phyloP scores from a whole-genome alignment of 139 green algal species.

The Spirogloea muscicola region DNA sequence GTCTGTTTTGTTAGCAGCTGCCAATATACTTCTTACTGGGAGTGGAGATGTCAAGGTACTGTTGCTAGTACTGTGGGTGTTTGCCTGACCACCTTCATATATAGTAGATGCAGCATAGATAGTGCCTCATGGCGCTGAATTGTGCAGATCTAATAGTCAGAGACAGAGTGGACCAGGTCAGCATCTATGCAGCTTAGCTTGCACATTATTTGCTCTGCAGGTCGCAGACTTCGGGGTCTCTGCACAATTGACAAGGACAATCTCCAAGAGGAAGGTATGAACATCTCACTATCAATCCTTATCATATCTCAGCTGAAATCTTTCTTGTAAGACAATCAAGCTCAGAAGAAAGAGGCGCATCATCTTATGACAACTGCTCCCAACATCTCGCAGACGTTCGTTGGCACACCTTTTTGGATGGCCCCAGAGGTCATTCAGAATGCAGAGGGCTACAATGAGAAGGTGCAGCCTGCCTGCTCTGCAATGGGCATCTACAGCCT shows the following conservation, averaged over 20 bases:
- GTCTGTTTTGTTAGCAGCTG: constrained; percentile 13
- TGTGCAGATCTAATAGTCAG: too few relatives aligned
- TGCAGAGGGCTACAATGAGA: constrained; percentile 46
- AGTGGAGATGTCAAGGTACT: constrained; percentile 67
- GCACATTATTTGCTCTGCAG: constrained; percentile 11
- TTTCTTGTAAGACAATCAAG: too few relatives aligned
- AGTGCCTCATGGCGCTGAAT: too few relatives aligned
- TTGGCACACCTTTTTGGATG: constrained; percentile 97
- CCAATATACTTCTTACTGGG: constrained; percentile 81
- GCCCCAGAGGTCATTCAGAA: constrained; percentile 83
- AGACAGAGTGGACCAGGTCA: not conserved
- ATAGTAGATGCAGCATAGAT: too few relatives aligned
- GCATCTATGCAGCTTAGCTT: too few relatives aligned
- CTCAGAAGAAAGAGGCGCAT: not conserved
- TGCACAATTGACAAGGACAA: constrained; percentile 72
- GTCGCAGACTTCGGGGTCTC: constrained; percentile 55
- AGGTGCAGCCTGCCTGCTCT: too few relatives aligned
- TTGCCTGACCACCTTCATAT: too few relatives aligned
- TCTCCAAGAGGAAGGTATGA: constrained; percentile 69
- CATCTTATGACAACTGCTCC: not conserved
- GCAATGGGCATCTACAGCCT: not conserved
- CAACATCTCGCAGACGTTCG: constrained; percentile 70
- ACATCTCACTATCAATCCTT: too few relatives aligned
- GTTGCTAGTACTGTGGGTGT: too few relatives aligned
- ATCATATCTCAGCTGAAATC: too few relatives aligned